Evolutionary conservation across 352 stramenopile species (phyloP), one percentile per base, ranked within the genome.

Genomic region (Globisporangium spinosum): DNA sequence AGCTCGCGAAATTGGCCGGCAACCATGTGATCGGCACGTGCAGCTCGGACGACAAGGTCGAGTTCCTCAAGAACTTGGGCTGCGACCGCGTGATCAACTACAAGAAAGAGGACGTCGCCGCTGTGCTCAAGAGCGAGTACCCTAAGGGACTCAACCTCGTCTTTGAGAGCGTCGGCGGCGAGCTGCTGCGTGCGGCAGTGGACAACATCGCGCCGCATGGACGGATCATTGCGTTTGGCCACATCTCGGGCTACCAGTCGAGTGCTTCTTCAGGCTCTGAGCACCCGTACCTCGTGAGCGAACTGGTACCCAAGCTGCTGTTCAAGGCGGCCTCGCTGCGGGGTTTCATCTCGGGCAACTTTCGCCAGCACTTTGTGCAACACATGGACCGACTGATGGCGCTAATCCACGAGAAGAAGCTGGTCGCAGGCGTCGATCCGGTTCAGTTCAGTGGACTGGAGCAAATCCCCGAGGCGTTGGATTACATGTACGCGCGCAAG

Each of bases 1-100:
- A 97, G 69, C 71, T 97, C 56, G 89, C 89, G 49, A 94, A 93
- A 58, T 86, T 90, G 2, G 75, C 92, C 1, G 86, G 85, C 34
- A 91, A 90, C 75, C 76, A 89, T 62, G 84, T 93, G 22, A 91
- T 96, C 64, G 79, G 79, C 64, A 94, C 83, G 23, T 87, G 85
- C 67, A 95, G 87, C 74, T 94, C 83, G 61, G 76, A 87, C 12
- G 90, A 93, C 49, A 97, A 97, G 74, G 89, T 77, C 23, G 85
- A 87, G n/a, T 82, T 95, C 63, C 77, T 97, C 58, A 77, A 78
- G 64, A 76, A 68, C 32, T 72, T 91, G 15, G 89, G 85, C 58
- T 84, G 73, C 49, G 83, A 94, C 66, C 83, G 89, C 49, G 77
- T 95, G 67, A 90, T 97, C 56, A 90, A 96, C 70, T 97, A 97